A percentile compares a stretch with the other conserved stretches of the same genome.
Evolutionary conservation across 179 eudicot genomes (phyloP).

Genomic region (Beta corolliflora): DNA sequence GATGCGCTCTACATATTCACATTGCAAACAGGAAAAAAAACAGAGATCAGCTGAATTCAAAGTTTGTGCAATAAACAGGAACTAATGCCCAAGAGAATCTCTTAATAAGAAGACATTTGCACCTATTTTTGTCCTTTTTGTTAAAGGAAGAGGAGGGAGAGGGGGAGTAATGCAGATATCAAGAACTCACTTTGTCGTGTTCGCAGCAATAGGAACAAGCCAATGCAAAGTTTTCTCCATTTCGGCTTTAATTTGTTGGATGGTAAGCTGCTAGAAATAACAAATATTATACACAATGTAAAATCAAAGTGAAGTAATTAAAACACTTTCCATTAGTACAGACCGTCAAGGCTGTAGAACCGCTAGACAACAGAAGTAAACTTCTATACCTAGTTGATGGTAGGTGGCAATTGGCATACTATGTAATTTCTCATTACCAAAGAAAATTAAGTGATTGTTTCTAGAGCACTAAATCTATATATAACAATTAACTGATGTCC

Average conservation of each 20-base stretch:
- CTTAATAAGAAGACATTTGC: not conserved
- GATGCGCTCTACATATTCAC: constrained; percentile 78
- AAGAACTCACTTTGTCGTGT: constrained; percentile 83
- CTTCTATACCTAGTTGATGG: not conserved
- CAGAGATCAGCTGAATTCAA: constrained; percentile 19
- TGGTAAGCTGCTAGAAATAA: constrained; percentile 59
- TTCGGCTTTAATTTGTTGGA: constrained; percentile 87
- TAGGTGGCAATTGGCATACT: not conserved
- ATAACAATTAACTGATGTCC: too few relatives aligned
- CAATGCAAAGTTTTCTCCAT: constrained; percentile 96
- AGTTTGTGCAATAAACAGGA: not conserved
- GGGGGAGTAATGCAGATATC: not conserved
- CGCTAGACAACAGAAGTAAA: too few relatives aligned
- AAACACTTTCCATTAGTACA: not conserved
- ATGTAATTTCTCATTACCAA: not conserved
- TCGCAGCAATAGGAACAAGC: constrained; percentile 95
- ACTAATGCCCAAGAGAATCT: not conserved
- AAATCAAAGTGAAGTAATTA: not conserved
- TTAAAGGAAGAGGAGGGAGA: not conserved
- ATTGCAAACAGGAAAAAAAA: not conserved
- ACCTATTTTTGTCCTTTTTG: not conserved
- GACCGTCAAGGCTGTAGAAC: not conserved
- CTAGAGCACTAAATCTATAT: too few relatives aligned
- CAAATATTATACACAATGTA: not conserved
- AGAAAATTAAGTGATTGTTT: too few relatives aligned